These are phyloP conservation scores for Thelonectria discophora DNA, from an alignment of 2,329 filamentous ascomycete genomes.

Conservation along the genomic window DNA sequence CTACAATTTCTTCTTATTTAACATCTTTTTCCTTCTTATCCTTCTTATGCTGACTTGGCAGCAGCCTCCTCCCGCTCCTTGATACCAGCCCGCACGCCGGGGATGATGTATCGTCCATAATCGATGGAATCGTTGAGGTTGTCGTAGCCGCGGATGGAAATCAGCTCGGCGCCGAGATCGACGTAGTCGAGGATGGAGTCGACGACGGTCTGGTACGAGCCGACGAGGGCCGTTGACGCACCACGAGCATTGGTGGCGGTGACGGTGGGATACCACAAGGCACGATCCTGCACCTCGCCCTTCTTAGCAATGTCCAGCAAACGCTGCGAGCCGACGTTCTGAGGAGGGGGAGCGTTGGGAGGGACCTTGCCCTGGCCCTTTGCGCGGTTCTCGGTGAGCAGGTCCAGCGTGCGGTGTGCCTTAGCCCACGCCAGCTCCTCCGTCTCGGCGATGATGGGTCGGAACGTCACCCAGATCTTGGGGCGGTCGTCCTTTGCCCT, in stretches of 20 bases:
- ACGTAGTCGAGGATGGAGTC: slow-evolving; percentile 67
- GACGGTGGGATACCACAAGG: slow-evolving; percentile 70
- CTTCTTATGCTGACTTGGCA: slow-evolving; percentile 15
- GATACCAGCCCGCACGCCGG: slow-evolving; percentile 54
- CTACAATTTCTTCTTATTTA: neutral
- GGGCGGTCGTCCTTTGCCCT: slow-evolving; percentile 58
- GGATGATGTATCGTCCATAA: slow-evolving; percentile 65
- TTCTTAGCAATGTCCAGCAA: slow-evolving; percentile 64
- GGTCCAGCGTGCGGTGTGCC: slow-evolving; percentile 64
- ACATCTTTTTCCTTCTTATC: neutral
- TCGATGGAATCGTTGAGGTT: slow-evolving; percentile 68
- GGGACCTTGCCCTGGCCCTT: slow-evolving; percentile 45
- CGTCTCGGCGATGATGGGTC: slow-evolving; percentile 68
- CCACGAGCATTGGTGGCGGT: slow-evolving; percentile 68
- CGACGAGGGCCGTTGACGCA: slow-evolving; percentile 67
- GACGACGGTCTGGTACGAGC: slow-evolving; percentile 60
- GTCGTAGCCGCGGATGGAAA: slow-evolving; percentile 69
- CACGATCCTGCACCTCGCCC: slow-evolving; percentile 67
- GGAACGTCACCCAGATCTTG: slow-evolving; percentile 71
- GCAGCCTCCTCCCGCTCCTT: slow-evolving; percentile 38
- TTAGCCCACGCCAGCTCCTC: slow-evolving; percentile 70
- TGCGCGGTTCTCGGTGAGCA: slow-evolving; percentile 55
- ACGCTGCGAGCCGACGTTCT: slow-evolving; percentile 68
- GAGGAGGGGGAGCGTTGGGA: slow-evolving; percentile 48
- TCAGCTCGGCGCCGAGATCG: slow-evolving; percentile 63